Evolutionary conservation across 2,329 filamentous ascomycete genomes (phyloP), one percentile per base, ranked within the genome.

Genomic region (Ophiostoma quercus): DNA sequence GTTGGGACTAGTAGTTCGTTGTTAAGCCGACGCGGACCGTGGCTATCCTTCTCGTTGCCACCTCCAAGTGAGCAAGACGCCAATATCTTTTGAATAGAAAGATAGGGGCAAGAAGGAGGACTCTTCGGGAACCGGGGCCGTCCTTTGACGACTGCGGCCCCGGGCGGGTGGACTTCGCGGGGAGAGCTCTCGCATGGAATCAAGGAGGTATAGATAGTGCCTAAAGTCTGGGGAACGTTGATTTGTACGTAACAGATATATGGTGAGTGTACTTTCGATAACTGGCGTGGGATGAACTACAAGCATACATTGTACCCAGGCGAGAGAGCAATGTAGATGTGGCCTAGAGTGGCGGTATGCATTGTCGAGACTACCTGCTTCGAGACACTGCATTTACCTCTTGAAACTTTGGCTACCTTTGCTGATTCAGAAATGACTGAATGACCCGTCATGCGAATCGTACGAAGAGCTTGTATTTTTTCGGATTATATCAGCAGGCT

Each of bases 31-130:
- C 32, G 32, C 16, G 32, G 60, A 37, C 60, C 60, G 60, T 37
- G 19, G 19, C 32, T 63, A 63, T 37, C 60, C 60, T 63, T 6
- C 22, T 7, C 32, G 9, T 63, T 14, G 32, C 60, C 60, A 63
- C 60, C 32, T 8, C 29, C 60, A 63, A 62, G 22, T 32, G 57
- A 29, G 22, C n/a, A 62, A 62, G 25, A 11, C 32, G 57, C 25
- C 14, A 12, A 8, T 57, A 57, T 8, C 6, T 57, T 32, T 32
- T 3, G 8, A 14, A 25, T 29, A 32, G 54, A 25, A 14, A 32
- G 25, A 32, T 62, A 32, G 25, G 54, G 57, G 51, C 51, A 37
- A 37, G 60, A 63, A 63, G 60, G 57, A 32, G 57, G 22, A 29
- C 25, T 5, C 25, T 16, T 16, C 25, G 25, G 22, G 22, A 12